These are phyloP conservation scores for Botrytis paeoniae DNA, from an alignment of 2,329 filamentous ascomycete genomes.

Conservation along the genomic window DNA sequence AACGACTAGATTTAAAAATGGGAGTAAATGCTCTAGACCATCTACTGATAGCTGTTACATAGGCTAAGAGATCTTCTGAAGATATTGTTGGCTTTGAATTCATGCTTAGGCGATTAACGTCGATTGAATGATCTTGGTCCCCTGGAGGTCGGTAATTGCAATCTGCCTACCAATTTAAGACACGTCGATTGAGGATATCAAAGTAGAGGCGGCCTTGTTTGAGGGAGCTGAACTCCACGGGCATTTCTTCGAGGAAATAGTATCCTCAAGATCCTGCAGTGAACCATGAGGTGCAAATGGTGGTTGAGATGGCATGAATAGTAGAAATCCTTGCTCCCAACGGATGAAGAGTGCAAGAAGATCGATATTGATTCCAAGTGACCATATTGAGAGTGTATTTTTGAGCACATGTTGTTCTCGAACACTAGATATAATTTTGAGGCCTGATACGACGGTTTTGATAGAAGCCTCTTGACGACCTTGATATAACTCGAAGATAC, in stretches of 20 bases:
- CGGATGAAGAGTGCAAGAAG: no score
- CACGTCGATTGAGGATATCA: neutral
- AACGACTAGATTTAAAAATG: neutral
- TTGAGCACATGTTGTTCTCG: no score
- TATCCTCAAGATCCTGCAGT: neutral
- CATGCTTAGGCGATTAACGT: neutral
- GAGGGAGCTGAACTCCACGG: neutral
- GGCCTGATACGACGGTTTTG: no score
- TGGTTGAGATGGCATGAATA: neutral
- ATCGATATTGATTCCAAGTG: no score
- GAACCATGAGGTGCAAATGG: neutral
- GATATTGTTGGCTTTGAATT: neutral
- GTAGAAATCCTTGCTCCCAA: neutral
- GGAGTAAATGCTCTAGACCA: neutral
- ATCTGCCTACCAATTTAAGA: neutral
- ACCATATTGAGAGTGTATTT: no score
- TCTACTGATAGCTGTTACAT: neutral
- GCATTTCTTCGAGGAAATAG: neutral
- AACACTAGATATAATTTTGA: no score
- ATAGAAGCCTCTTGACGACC: no score
- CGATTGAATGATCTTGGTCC: neutral
- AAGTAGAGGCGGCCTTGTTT: neutral
- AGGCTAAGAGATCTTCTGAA: neutral
- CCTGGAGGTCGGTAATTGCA: neutral
- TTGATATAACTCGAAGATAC: neutral